These are phyloP conservation scores for Gracilaria vermiculophylla DNA, from an alignment of 23 red algal species.

Conservation along the genomic window DNA sequence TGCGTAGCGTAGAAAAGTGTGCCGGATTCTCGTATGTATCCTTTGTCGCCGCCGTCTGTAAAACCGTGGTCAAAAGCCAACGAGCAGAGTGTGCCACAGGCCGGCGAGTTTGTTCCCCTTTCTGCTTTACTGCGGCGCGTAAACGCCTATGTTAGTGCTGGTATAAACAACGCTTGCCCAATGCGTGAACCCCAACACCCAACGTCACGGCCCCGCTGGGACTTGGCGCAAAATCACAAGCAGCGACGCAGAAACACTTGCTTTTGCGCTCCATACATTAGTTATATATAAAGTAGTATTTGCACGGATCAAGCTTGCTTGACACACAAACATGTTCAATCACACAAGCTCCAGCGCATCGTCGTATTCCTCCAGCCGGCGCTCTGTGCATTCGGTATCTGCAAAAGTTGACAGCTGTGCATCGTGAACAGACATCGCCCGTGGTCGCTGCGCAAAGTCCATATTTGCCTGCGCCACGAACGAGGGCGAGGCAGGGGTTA, in stretches of 20 bases:
- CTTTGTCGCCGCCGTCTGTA: no score
- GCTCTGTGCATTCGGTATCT: background rate
- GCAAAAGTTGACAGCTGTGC: background rate
- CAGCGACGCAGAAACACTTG: no score
- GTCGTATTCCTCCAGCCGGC: background rate
- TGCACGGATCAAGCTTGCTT: no score
- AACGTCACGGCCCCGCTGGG: no score
- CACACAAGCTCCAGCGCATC: slow-evolving; percentile 9
- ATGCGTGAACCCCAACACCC: background rate
- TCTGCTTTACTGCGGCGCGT: background rate
- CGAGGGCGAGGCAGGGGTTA: background rate
- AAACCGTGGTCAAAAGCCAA: no score
- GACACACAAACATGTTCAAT: background rate
- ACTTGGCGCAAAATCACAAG: no score
- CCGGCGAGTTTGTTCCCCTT: background rate
- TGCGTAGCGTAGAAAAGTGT: background rate
- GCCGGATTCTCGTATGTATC: no score
- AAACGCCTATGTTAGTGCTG: background rate
- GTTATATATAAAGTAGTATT: no score
- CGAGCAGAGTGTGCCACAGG: no score
- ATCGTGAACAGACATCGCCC: background rate
- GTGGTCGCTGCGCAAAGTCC: background rate
- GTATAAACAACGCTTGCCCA: background rate
- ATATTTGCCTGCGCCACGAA: background rate
- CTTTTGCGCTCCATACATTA: no score